Conservation (phyloP, 2,329 filamentous ascomycete species). For the Cordyceps tenuipes region DNA sequence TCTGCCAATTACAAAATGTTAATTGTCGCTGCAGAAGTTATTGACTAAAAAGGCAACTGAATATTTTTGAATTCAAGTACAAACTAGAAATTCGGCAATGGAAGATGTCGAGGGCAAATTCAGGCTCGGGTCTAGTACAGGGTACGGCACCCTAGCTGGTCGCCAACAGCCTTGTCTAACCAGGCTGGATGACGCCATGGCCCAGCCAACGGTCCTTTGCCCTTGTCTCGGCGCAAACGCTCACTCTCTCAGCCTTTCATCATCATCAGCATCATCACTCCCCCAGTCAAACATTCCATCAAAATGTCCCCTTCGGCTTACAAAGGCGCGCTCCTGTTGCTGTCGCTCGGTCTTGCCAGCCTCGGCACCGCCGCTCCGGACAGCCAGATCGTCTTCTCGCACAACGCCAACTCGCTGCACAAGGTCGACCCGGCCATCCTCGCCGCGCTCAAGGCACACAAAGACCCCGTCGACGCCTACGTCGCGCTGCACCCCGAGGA, state of each 20-base stretch:
- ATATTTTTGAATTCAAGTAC: background rate
- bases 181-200: slow-evolving; percentile 1
- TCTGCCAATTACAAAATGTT: background rate
- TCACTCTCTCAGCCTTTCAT: background rate
- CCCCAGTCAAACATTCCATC: background rate
- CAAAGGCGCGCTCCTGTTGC: slow-evolving; percentile 1
- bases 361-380: slow-evolving; percentile 10
- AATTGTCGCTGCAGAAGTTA: background rate
- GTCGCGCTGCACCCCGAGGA: slow-evolving; percentile 20
- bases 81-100: too few species aligned
- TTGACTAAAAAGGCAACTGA: background rate
- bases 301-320: background rate
- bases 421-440: slow-evolving; percentile 18
- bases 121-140: background rate
- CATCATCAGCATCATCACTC: background rate
- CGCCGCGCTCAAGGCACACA: slow-evolving; percentile 18
- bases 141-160: background rate
- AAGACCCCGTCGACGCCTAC: slow-evolving; percentile 24
- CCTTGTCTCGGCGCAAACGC: background rate
- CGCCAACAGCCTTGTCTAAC: background rate
- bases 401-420: slow-evolving; percentile 4
- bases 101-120: background rate
- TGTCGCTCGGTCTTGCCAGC: slow-evolving; percentile 3
- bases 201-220: background rate
- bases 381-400: slow-evolving; percentile 14